Percentiles rank a stretch among this genome's conserved stretches.
These are phyloP conservation scores for Rhizopus sp. DNA, from an alignment of 371 early-diverging fungal genomes.

Conservation along the genomic window DNA sequence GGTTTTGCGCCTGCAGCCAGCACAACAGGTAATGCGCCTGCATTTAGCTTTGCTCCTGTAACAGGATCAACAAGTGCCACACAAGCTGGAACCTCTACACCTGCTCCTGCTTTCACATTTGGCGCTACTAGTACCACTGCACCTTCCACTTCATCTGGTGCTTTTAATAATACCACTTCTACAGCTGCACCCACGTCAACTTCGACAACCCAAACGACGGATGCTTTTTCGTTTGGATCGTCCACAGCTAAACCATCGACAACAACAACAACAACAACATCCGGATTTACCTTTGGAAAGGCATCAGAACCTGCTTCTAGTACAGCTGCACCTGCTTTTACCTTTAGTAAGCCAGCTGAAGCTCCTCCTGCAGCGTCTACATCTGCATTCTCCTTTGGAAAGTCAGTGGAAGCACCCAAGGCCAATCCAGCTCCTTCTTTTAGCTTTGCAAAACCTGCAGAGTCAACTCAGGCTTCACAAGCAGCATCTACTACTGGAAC, in stretches of 20 bases:
- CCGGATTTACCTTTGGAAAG: conserved; percentile 9
- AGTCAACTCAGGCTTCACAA: neutral
- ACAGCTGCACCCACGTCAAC: conserved; percentile 7
- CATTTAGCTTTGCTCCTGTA: conserved; percentile 13
- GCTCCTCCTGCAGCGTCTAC: neutral
- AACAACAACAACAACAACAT: conserved; percentile 1
- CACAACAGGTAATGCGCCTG: neutral
- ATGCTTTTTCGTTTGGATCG: conserved; percentile 20
- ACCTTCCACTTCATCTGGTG: conserved; percentile 3
- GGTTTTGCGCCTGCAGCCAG: conserved; percentile 6
- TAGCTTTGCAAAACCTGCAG: conserved; percentile 14
- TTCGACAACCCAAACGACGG: conserved; percentile 1
- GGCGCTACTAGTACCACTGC: conserved; percentile 3
- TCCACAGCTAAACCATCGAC: conserved; percentile 9
- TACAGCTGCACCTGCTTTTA: conserved; percentile 10
- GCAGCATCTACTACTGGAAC: conserved; percentile 9
- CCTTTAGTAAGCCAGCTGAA: conserved; percentile 15
- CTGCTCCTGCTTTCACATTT: conserved; percentile 6
- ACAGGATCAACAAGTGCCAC: neutral
- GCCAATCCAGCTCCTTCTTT: conserved; percentile 10
- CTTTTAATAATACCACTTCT: conserved; percentile 1
- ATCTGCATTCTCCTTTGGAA: conserved; percentile 14
- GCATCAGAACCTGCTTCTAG: neutral
- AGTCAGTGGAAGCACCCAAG: conserved; percentile 3
- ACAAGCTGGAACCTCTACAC: neutral